phyloP scores from a whole-genome alignment of 768 basidiomycete genomes.

The Russula compacta region DNA sequence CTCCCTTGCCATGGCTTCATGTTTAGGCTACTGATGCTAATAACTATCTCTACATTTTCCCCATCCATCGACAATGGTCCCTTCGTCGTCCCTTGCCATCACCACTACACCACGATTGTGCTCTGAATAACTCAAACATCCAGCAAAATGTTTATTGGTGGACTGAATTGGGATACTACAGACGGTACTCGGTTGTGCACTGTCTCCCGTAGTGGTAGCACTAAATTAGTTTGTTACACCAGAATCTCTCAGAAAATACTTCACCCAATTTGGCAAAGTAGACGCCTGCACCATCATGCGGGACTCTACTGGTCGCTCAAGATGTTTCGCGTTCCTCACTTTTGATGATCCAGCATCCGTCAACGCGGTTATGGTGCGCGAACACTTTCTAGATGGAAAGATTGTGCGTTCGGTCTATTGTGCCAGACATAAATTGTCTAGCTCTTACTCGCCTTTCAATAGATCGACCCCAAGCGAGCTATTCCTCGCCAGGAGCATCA shows the following conservation, averaged over 20 bases:
- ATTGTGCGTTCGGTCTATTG: conserved; percentile 48
- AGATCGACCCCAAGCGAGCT: conserved; percentile 98
- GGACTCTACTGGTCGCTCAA: conserved; percentile 82
- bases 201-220: conserved; percentile 31
- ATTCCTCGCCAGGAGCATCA: conserved; percentile 94
- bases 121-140: conserved; percentile 19
- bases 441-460: conserved; percentile 9
- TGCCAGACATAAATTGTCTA: neutral
- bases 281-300: conserved; percentile 98
- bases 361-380: conserved; percentile 87
- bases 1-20: conserved; percentile 41
- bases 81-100: conserved; percentile 9
- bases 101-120: conserved; percentile 11
- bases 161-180: conserved; percentile 97
- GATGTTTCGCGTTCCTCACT: conserved; percentile 96
- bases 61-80: conserved; percentile 23
- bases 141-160: conserved; percentile 99
- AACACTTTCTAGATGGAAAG: conserved; percentile 92
- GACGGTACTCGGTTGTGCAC: conserved; percentile 62
- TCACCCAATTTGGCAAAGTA: conserved; percentile 90
- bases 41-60: conserved; percentile 47
- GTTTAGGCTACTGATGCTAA: conserved; percentile 71
- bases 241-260: conserved; percentile 77
- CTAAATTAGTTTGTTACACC: conserved; percentile 27
- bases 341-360: conserved; percentile 88